phyloP scores from a whole-genome alignment of 805 yeast genomes.

The Candida coquimbonensis region DNA sequence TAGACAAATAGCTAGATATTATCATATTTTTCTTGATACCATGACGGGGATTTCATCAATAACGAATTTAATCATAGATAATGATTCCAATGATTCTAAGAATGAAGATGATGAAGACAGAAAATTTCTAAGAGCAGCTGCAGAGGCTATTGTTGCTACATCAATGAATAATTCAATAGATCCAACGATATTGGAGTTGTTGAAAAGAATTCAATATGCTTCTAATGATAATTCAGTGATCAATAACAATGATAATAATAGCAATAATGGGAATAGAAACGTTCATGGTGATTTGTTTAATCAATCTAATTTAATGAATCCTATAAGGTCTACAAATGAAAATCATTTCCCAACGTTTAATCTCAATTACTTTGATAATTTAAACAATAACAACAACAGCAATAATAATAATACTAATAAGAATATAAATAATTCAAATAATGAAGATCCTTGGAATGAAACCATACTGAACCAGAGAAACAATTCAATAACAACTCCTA shows the following conservation, averaged over 20 bases:
- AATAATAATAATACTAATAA: background rate
- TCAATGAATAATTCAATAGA: slow-evolving; percentile 43
- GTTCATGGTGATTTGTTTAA: slow-evolving; percentile 2
- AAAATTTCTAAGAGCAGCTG: slow-evolving; percentile 49
- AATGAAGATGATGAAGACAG: slow-evolving; percentile 38
- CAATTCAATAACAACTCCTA: slow-evolving; percentile 3
- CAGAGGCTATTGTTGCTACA: slow-evolving; percentile 52
- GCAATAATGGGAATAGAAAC: slow-evolving; percentile 6
- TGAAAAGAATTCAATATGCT: slow-evolving; percentile 52
- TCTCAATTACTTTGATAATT: slow-evolving; percentile 23
- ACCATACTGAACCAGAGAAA: background rate
- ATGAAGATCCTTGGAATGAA: background rate
- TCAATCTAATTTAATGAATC: background rate
- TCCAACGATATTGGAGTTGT: slow-evolving; percentile 55
- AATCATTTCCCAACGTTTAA: slow-evolving; percentile 23
- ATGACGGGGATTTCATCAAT: too few species aligned
- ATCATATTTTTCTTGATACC: too few species aligned
- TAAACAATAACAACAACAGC: slow-evolving; percentile 1
- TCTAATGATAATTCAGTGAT: slow-evolving; percentile 1
- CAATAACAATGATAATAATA: background rate
- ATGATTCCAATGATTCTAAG: background rate
- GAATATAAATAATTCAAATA: background rate
- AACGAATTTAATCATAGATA: background rate
- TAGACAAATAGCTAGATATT: too few species aligned
- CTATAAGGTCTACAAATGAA: slow-evolving; percentile 7